These are phyloP conservation scores for Trichophyton benhamiae DNA, from an alignment of 2,329 filamentous ascomycete genomes.

Conservation along the genomic window DNA sequence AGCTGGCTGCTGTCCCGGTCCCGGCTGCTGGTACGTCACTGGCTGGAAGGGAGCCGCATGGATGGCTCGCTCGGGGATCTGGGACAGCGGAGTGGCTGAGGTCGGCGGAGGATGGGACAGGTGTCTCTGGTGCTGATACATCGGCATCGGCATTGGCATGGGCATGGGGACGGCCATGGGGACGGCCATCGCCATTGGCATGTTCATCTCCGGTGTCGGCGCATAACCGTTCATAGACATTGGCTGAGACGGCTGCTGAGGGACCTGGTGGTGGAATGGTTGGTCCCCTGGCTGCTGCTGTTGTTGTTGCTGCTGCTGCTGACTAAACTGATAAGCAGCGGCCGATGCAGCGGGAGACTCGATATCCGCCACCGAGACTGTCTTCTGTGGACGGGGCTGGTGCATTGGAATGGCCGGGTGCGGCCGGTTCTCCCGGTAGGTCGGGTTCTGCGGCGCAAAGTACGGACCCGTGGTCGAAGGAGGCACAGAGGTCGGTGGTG, in stretches of 20 bases:
- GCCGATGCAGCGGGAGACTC: constrained; percentile 62
- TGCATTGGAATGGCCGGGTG: constrained; percentile 60
- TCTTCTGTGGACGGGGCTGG: constrained; percentile 87
- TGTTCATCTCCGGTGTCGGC: constrained; percentile 30
- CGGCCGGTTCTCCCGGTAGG: constrained; percentile 49
- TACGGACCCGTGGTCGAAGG: constrained; percentile 25
- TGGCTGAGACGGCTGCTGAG: constrained; percentile 30
- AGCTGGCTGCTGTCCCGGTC: constrained; percentile 21
- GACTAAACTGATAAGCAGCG: constrained; percentile 42
- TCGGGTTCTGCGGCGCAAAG: constrained; percentile 43
- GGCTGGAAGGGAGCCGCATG: constrained; percentile 86
- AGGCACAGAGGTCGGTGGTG: not conserved
- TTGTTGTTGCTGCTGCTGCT: constrained; percentile 42
- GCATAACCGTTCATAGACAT: constrained; percentile 49
- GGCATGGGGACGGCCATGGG: constrained; percentile 6
- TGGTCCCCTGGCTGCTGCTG: constrained; percentile 42
- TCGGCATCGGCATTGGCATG: constrained; percentile 14
- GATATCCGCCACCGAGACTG: constrained; percentile 84
- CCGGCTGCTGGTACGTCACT: constrained; percentile 44
- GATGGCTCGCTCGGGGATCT: constrained; percentile 84
- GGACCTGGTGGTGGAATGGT: constrained; percentile 92
- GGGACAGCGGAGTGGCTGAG: constrained; percentile 69
- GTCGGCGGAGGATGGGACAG: constrained; percentile 58
- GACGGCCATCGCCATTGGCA: not conserved
- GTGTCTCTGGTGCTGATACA: constrained; percentile 53